Conservation (phyloP, 805 yeast genomes). For the Kazachstania taianensis region DNA sequence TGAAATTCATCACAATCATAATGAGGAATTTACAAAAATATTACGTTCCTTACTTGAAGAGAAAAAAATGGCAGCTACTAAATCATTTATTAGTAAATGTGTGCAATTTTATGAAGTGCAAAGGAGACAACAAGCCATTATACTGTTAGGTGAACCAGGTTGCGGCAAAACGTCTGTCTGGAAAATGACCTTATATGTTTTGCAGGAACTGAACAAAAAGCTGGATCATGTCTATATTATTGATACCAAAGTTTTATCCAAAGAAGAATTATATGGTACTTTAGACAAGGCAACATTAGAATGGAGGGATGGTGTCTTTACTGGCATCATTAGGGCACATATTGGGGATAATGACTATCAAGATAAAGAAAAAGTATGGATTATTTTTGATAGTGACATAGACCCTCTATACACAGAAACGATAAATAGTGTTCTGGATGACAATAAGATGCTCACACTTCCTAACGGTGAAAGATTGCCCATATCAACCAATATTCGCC, state of each 20-base stretch:
- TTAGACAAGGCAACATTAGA: slow-evolving; percentile 73
- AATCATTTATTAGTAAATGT: slow-evolving; percentile 43
- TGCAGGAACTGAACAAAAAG: slow-evolving; percentile 18
- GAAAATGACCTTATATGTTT: slow-evolving; percentile 37
- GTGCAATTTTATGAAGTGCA: slow-evolving; percentile 55
- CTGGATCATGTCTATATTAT: slow-evolving; percentile 35
- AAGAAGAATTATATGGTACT: slow-evolving; percentile 56
- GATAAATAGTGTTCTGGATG: slow-evolving; percentile 83
- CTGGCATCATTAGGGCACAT: neutral
- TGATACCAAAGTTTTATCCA: slow-evolving; percentile 69
- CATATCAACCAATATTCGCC: slow-evolving; percentile 50
- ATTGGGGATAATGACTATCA: neutral
- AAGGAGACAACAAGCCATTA: slow-evolving; percentile 62
- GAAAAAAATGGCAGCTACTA: slow-evolving; percentile 29
- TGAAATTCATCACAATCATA: neutral
- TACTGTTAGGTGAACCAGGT: slow-evolving; percentile 69
- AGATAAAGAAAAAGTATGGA: slow-evolving; percentile 56
- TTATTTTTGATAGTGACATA: slow-evolving; percentile 83
- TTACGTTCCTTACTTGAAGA: slow-evolving; percentile 13
- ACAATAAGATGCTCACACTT: slow-evolving; percentile 66
- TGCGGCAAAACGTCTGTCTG: slow-evolving; percentile 60
- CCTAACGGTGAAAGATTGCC: slow-evolving; percentile 83
- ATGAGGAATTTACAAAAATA: slow-evolving; percentile 9
- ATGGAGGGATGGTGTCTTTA: slow-evolving; percentile 74
- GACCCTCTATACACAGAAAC: slow-evolving; percentile 94